phyloP scores from a whole-genome alignment of 148 eudicot genomes.

The Talinum fruticosum region DNA sequence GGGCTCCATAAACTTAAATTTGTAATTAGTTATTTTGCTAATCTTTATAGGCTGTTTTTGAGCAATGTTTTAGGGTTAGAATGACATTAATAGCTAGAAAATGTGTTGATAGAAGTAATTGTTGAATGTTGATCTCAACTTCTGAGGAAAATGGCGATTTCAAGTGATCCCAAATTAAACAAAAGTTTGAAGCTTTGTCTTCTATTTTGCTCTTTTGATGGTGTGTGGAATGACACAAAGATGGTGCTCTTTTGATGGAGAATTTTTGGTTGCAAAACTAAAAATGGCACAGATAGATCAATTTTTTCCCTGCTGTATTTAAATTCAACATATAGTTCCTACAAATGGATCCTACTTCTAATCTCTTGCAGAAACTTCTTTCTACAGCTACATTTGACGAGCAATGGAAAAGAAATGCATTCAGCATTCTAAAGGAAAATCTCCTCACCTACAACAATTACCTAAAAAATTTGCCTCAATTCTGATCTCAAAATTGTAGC shows the following conservation, averaged over 20 bases:
- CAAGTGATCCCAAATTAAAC: no score
- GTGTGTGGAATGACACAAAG: no score
- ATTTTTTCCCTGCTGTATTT: not conserved
- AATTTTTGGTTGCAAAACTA: not conserved
- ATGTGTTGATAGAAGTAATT: no score
- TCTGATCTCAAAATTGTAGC: no score
- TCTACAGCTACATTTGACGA: not conserved
- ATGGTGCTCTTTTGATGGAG: no score
- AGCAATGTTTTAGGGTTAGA: not conserved
- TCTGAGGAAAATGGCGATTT: no score
- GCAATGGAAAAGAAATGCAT: not conserved
- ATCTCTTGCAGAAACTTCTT: no score
- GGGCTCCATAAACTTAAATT: not conserved
- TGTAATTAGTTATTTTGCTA: not conserved
- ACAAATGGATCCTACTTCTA: not conserved
- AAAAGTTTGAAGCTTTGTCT: no score
- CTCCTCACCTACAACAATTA: slow-evolving; percentile 6
- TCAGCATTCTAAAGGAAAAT: not conserved
- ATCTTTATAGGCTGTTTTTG: not conserved
- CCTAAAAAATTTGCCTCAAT: not conserved
- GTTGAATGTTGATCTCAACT: no score
- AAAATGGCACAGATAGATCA: not conserved
- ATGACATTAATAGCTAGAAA: no score
- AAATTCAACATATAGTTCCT: not conserved
- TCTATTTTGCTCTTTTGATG: no score